These are phyloP conservation scores for Kwoniella newhampshirensis DNA, from an alignment of 768 basidiomycete genomes.

Conservation along the genomic window DNA sequence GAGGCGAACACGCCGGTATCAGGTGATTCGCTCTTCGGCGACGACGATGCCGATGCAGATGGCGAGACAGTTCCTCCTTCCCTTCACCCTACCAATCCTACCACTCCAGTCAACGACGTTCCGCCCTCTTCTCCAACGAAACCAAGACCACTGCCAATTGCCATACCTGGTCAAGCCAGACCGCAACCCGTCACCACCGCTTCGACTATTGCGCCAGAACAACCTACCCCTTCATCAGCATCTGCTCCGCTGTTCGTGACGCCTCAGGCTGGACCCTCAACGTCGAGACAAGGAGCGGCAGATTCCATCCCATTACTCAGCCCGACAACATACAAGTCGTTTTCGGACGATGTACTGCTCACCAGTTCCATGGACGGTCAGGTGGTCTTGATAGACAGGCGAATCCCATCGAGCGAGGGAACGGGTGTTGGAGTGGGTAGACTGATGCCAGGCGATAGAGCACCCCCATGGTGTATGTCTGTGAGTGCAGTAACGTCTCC, in stretches of 20 bases:
- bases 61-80: constrained; percentile 54
- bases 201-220: constrained; percentile 6
- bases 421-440: constrained; percentile 70
- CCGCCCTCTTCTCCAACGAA: constrained; percentile 10
- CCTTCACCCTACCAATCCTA: constrained; percentile 9
- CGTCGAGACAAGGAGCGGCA: constrained; percentile 18
- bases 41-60: constrained; percentile 65
- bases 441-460: constrained; percentile 85
- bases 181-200: constrained; percentile 5
- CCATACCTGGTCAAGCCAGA: constrained; percentile 25
- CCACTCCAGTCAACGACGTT: constrained; percentile 18
- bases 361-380: constrained; percentile 90
- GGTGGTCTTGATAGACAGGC: constrained; percentile 84
- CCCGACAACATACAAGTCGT: constrained; percentile 61
- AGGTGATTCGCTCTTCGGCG: constrained; percentile 87
- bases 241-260: constrained; percentile 23
- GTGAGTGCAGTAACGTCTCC: constrained; percentile 58
- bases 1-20: constrained; percentile 77
- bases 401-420: constrained; percentile 58
- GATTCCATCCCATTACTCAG: constrained; percentile 59
- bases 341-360: constrained; percentile 80
- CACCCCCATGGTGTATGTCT: constrained; percentile 93
- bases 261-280: constrained; percentile 25
- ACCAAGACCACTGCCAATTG: constrained; percentile 14
- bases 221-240: constrained; percentile 27